A percentile compares a stretch with the other conserved stretches of the same genome.
These are phyloP conservation scores for Maudiozyma pseudohumilis DNA, from an alignment of 805 yeast genomes.

Conservation along the genomic window DNA sequence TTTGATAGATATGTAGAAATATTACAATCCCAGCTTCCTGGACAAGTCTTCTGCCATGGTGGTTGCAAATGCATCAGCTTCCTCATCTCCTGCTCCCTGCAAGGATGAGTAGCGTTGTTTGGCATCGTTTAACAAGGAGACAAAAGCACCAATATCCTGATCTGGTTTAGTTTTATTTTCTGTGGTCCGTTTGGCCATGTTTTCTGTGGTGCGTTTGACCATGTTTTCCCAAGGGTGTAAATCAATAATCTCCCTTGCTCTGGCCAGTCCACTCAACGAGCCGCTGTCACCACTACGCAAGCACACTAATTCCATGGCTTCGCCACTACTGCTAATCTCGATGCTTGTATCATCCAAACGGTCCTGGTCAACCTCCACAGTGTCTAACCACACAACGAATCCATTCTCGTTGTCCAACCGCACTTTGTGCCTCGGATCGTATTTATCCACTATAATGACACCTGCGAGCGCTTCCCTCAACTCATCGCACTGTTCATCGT, in stretches of 20 bases:
- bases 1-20: background rate
- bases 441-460: conserved; percentile 30
- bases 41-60: conserved; percentile 19
- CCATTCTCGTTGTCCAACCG: background rate
- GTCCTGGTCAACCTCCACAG: background rate
- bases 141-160: conserved; percentile 3
- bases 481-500: conserved; percentile 29
- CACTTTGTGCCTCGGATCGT: background rate
- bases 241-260: conserved; percentile 39
- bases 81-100: conserved; percentile 4
- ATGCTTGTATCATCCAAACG: conserved; percentile 5
- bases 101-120: conserved; percentile 10
- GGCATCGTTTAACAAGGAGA: conserved; percentile 14
- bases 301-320: background rate
- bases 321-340: conserved; percentile 28
- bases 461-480: conserved; percentile 39
- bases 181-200: background rate
- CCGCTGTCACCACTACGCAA: conserved; percentile 21
- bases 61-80: conserved; percentile 14
- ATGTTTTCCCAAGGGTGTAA: conserved; percentile 37
- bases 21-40: conserved; percentile 1
- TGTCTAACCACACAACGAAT: conserved; percentile 3
- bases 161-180: background rate
- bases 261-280: conserved; percentile 35
- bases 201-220: background rate